Percentiles rank a stretch among this genome's conserved stretches.
These are phyloP conservation scores for Cichorium intybus DNA, from an alignment of 140 eudicot genomes.

Conservation along the genomic window DNA sequence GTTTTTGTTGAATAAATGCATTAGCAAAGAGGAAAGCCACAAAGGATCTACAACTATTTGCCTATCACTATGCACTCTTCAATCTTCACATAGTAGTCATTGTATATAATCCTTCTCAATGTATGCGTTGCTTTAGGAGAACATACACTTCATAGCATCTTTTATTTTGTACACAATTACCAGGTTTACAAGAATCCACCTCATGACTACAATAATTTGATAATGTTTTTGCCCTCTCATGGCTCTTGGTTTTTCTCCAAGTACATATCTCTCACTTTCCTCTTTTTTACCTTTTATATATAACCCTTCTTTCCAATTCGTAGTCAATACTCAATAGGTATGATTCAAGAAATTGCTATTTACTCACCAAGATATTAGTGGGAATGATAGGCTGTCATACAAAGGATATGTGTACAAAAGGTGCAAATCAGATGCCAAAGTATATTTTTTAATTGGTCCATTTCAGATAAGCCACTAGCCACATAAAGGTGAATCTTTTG, in stretches of 20 bases:
- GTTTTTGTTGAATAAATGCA: too few species aligned
- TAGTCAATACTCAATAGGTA: background rate
- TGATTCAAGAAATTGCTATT: background rate
- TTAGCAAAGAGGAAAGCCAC: too few species aligned
- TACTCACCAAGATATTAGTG: slow-evolving; percentile 8
- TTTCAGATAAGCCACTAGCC: slow-evolving; percentile 14
- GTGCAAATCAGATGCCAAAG: slow-evolving; percentile 14
- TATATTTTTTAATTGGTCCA: slow-evolving; percentile 10
- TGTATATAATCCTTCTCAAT: too few species aligned
- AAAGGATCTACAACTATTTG: too few species aligned
- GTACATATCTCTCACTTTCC: too few species aligned
- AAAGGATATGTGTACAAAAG: slow-evolving; percentile 15
- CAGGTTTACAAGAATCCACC: background rate
- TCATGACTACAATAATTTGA: background rate
- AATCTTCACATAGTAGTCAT: too few species aligned
- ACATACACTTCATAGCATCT: too few species aligned
- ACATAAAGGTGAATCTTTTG: slow-evolving; percentile 19
- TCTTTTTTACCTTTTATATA: background rate
- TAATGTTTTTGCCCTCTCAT: background rate
- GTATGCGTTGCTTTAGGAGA: too few species aligned
- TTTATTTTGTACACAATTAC: background rate
- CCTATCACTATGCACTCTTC: too few species aligned
- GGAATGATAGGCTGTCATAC: slow-evolving; percentile 10
- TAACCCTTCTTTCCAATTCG: background rate
- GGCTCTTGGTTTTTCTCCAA: too few species aligned